Percentiles rank a stretch among this genome's conserved stretches.
Conservation (phyloP, 139 green algal genomes). For the Limnomonas spitsbergensis region DNA sequence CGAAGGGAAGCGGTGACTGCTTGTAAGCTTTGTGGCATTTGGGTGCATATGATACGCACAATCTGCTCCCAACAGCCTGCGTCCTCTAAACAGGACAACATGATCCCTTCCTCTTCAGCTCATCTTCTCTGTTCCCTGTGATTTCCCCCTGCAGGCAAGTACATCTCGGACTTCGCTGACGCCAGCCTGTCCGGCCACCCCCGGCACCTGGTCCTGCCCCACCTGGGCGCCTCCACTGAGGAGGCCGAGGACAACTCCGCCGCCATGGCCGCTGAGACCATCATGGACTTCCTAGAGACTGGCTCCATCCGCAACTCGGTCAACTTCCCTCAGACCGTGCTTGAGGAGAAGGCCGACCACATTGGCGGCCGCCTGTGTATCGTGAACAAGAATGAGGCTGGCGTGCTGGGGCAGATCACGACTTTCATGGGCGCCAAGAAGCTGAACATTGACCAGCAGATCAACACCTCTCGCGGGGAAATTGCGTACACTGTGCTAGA, state of each 20-base stretch:
- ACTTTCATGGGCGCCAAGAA: slow-evolving; percentile 41
- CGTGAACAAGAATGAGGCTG: slow-evolving; percentile 49
- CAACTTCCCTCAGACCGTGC: slow-evolving; percentile 53
- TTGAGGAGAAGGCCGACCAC: slow-evolving; percentile 35
- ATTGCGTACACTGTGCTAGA: slow-evolving; percentile 61
- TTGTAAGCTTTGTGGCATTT: no score
- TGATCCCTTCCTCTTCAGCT: no score
- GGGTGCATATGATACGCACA: no score
- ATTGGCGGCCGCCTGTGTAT: slow-evolving; percentile 49
- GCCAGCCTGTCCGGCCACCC: slow-evolving; percentile 39
- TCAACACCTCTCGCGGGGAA: slow-evolving; percentile 49
- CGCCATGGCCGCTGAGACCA: slow-evolving; percentile 52
- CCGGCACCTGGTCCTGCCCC: slow-evolving; percentile 45
- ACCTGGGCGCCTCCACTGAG: slow-evolving; percentile 54
- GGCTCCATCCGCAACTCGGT: slow-evolving; percentile 56
- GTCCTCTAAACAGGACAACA: no score
- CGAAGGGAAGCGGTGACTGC: no score
- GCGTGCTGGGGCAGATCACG: slow-evolving; percentile 55
- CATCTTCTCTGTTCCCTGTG: no score
- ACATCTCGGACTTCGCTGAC: slow-evolving; percentile 56
- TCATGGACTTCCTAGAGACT: slow-evolving; percentile 59
- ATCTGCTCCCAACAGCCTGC: no score
- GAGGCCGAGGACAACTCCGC: slow-evolving; percentile 60
- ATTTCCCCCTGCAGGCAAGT: slow-evolving; percentile 49
- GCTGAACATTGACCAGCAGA: slow-evolving; percentile 57